Evolutionary conservation across 768 basidiomycete genomes (phyloP), one percentile per base, ranked within the genome.

Genomic region (Lactarius quietus): DNA sequence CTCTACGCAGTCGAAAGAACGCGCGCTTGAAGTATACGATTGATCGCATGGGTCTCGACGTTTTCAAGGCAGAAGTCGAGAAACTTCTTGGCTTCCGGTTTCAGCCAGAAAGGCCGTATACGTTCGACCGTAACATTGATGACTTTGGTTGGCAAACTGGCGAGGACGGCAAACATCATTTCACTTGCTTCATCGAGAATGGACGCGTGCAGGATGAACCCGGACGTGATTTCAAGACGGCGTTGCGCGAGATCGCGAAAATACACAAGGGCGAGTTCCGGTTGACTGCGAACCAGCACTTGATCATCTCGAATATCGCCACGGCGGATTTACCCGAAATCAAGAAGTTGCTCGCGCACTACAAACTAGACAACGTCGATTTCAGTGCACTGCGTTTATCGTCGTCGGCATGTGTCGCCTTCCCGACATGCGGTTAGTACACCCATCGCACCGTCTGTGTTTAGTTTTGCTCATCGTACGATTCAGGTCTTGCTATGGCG

Each of bases 181-280:
- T 94, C 76, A 93, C 89, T 58, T 80, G 90, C 76, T 98, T 95
- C 77, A 90, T 99, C 75, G 97, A 99, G 80, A 99, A 99, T 72
- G 96, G 97, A 23, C 92, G 96, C 26, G 84, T 99, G n/a, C 88
- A 94, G 76, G 95, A 98, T 76, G 93, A 95, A 75, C 88, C 93
- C 15, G 91, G 84, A 26, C 84, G 85, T 60, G 86, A 92, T 68
- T 98, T 93, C 86, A 98, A 98, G 83, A 87, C 90, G 6, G 95
- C 92, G 38, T 78, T 99, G 62, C 83, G 87, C 55, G 95, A 96
- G 78, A 93, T 99, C 67, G 97, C 97, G 54, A 89, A 90, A 77
- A 78, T 94, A 7, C 95, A 96, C 84, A 94, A 93, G 81, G 97
- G 97, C 58, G 81, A 84, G 8, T 98, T 98, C 86, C 82, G 95